Base-by-base conservation (phyloP, 2,329 filamentous ascomycete species). In the Colletotrichum tropicale region DNA sequence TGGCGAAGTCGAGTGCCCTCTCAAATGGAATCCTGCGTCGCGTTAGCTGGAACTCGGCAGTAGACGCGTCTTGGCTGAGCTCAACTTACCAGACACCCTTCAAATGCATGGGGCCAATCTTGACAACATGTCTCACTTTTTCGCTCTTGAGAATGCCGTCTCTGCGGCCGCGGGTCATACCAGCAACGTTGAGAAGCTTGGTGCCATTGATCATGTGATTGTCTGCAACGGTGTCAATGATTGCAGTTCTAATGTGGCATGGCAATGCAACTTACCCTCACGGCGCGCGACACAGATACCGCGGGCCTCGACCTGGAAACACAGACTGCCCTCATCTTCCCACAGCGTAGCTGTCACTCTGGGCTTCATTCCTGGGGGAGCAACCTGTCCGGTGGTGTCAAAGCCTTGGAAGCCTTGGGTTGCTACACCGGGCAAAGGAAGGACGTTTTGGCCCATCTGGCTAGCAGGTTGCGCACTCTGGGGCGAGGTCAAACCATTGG, bases 131-230 rank as follows among this genome's bases (percentile, higher is more conserved):
- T 79, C 97, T 93, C 73, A 96, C 92, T 86, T 98, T 99, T 86
- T 98, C 97, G 84, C 96, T 98, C 88, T 99, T 99, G 74, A 99
- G 86, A 79, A 99, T 98, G 64, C 97, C 97, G 82, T 99, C 97
- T 81, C 97, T 92, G 78, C 97, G 93, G 71, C 97, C 97, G 84
- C 97, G 92, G 16, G 97, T 99, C 97, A 99, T 99, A 15, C 97
- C 96, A 66, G 97, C 97, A 69, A 99, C 97, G 79, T 99, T 99
- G 74, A 98, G 88, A 73, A 99, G 89, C 85, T 98, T 99, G 1
- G 97, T 99, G 21, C 97, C 97, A 81, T 98, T 99, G 85, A 99
- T 98, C 95, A 99, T 98, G 86, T 98, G 95, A 85, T 98, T 98
- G 81, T 98, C 96, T 98, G 78, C 56, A 64, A 69, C 38, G n/a